These are phyloP conservation scores for Nitzschia sp. DNA, from an alignment of 108 stramenopile species.

Conservation along the genomic window DNA sequence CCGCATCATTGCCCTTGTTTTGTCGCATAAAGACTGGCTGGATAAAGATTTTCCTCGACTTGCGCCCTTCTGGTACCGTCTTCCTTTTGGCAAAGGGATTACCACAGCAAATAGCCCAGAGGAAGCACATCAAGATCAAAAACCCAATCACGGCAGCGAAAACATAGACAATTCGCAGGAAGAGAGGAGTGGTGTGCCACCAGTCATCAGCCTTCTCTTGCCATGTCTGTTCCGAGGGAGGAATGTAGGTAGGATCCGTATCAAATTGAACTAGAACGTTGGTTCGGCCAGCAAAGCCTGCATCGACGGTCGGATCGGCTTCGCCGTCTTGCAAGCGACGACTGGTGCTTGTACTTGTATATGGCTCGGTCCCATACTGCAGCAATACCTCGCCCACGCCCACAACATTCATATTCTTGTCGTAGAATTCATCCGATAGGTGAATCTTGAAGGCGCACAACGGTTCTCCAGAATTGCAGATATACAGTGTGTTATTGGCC, in stretches of 20 bases:
- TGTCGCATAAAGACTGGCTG: not conserved
- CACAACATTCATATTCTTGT: conserved; percentile 2
- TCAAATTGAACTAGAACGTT: not conserved
- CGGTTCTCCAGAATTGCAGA: conserved; percentile 15
- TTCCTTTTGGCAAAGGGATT: conserved; percentile 4
- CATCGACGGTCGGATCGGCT: conserved; percentile 6
- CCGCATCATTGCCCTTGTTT: not conserved
- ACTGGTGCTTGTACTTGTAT: not conserved
- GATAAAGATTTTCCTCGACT: not conserved
- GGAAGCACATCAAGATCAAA: conserved; percentile 8
- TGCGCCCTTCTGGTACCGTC: too few species aligned
- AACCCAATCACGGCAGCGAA: conserved; percentile 2
- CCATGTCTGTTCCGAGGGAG: conserved; percentile 4
- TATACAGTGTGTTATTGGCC: not conserved
- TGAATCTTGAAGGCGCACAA: conserved; percentile 9
- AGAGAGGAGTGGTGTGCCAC: conserved; percentile 11
- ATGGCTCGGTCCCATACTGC: conserved; percentile 19
- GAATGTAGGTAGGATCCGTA: conserved; percentile 10
- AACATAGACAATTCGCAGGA: conserved; percentile 9
- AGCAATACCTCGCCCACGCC: conserved; percentile 13
- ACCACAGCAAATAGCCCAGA: conserved; percentile 15
- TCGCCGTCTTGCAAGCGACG: not conserved
- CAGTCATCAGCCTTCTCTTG: conserved; percentile 13
- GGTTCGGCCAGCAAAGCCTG: conserved; percentile 12
- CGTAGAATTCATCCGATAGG: conserved; percentile 4